Conservation (phyloP, 225 moss, liverwort and hornwort genomes). For the Thuidium tamariscinum region DNA sequence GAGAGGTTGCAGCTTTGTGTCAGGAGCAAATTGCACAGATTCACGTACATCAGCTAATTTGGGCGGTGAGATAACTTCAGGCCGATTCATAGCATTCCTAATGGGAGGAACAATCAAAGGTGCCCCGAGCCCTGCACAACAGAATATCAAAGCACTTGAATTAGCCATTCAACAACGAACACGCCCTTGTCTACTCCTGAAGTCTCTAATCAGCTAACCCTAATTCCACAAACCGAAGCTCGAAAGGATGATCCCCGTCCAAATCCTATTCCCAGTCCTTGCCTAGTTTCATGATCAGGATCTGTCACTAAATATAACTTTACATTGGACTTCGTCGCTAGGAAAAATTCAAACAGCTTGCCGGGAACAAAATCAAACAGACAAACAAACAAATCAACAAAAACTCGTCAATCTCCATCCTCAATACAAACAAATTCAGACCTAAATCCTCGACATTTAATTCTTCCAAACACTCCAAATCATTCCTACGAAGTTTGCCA, state of each 20-base stretch:
- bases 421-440: neutral
- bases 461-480: neutral
- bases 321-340: neutral
- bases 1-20: neutral
- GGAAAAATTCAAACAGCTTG: neutral
- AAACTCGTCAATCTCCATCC: neutral
- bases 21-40: neutral
- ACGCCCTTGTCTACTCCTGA: neutral
- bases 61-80: constrained; percentile 65
- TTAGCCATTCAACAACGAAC: neutral
- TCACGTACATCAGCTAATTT: constrained; percentile 59
- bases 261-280: neutral
- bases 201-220: neutral
- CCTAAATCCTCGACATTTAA: neutral
- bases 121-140: constrained; percentile 30
- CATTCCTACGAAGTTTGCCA: neutral
- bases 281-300: neutral
- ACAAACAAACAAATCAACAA: no score
- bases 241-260: neutral
- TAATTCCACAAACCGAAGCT: neutral
- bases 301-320: neutral
- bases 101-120: constrained; percentile 75
- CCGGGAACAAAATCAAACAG: neutral
- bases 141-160: neutral
- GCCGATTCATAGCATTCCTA: constrained; percentile 56